Evolutionary conservation across 441 rosid genomes (phyloP), one percentile per base, ranked within the genome.

Genomic region (Raphanus hybrid): DNA sequence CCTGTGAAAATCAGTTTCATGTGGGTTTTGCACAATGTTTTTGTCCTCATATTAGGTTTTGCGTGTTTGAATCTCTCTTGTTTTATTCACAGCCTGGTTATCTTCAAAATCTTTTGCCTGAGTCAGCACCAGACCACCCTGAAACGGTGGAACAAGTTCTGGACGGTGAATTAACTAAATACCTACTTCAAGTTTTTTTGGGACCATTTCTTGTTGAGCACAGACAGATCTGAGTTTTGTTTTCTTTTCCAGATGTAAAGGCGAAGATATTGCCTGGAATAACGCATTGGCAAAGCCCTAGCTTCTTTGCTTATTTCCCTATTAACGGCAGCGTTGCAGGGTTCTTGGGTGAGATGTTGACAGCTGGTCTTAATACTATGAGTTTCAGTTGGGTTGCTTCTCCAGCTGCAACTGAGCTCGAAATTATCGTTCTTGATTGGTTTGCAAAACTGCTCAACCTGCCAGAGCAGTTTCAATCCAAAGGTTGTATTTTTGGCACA

Each of bases 281-380:
- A 57, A 92, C 98, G 1, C 98, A 95, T 69, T 95, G 99, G 99
- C 97, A 91, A 81, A 95, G 94, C 71, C 98, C 98, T 0, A 87
- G 78, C 62, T 91, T 70, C 70, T 94, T 89, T 65, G 97, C 96
- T 1, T 94, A 91, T 72, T 91, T 77, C 75, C 99, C 97, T 80
- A 83, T 97, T 0, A 94, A 88, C 59, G 84, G 96, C 65, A 94
- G 97, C 41, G 81, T 57, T 29, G 34, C 34, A 29, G 34, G 34
- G 34, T 29, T 29, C 34, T 29, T 29, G 34, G 34, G 34, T 29
- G 97, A 92, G 83, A 94, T 94, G 97, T 87, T 94, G 67, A 89
- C 93, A 68, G 91, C 97, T 81, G 97, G 92, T 78, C 83, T 94
- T 50, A 88, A 80, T 16, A 86, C 91, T 37, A 89, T 90, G 69